Evolutionary conservation across 106 monocot genomes (phyloP).

Genomic region (Amphibolis antarctica): DNA sequence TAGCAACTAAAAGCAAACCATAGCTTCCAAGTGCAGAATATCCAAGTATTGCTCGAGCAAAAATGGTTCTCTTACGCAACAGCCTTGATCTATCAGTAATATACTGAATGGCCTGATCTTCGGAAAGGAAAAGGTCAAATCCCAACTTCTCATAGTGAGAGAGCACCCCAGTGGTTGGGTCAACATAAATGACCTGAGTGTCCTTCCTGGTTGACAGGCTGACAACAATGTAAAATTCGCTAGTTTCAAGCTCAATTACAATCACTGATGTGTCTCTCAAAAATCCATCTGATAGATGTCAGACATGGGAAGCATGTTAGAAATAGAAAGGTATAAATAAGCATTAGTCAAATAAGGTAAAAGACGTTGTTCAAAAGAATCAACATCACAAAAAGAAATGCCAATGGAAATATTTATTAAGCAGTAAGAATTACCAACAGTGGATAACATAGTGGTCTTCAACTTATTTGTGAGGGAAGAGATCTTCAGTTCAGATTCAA

Average conservation of each 20-base stretch:
- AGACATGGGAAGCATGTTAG: too few relatives aligned
- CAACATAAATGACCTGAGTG: slow-evolving; percentile 83
- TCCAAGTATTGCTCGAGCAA: slow-evolving; percentile 74
- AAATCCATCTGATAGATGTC: slow-evolving; percentile 15
- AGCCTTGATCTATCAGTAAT: slow-evolving; percentile 66
- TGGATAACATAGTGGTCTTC: too few relatives aligned
- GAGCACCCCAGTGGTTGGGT: slow-evolving; percentile 83
- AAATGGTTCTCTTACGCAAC: slow-evolving; percentile 49
- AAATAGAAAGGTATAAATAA: too few relatives aligned
- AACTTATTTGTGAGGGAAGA: too few relatives aligned
- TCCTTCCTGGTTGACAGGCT: slow-evolving; percentile 72
- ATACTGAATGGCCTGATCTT: slow-evolving; percentile 63
- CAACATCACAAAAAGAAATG: too few relatives aligned
- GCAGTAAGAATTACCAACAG: too few relatives aligned
- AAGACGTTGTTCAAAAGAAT: too few relatives aligned
- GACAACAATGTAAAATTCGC: slow-evolving; percentile 68
- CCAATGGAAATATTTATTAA: too few relatives aligned
- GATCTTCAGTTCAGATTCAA: too few relatives aligned
- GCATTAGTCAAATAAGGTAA: too few relatives aligned
- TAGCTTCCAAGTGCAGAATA: slow-evolving; percentile 65
- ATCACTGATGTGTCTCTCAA: slow-evolving; percentile 63
- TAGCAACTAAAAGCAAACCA: slow-evolving; percentile 82
- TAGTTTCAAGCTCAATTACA: slow-evolving; percentile 59
- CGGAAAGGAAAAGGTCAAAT: slow-evolving; percentile 56
- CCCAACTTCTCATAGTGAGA: slow-evolving; percentile 41